A percentile compares a stretch with the other conserved stretches of the same genome.
These are phyloP conservation scores for Megacollybia marginata DNA, from an alignment of 768 basidiomycete species.

Conservation along the genomic window DNA sequence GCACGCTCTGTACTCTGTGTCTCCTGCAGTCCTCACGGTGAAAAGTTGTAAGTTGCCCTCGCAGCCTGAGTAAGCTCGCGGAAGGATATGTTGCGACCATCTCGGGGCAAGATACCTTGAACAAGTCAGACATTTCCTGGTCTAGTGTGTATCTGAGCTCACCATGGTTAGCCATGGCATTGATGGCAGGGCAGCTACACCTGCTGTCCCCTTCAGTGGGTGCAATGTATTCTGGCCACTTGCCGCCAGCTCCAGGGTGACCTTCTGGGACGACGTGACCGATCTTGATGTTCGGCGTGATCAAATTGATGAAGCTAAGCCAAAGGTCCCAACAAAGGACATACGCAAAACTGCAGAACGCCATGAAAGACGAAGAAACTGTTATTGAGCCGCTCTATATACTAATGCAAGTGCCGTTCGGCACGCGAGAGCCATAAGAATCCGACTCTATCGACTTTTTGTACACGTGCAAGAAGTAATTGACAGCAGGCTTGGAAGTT, in stretches of 20 bases:
- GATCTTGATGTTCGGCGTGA: conserved; percentile 38
- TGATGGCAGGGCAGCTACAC: conserved; percentile 67
- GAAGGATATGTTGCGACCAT: conserved; percentile 66
- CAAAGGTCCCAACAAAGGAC: conserved; percentile 45
- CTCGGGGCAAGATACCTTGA: conserved; percentile 56
- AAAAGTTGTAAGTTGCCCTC: conserved; percentile 54
- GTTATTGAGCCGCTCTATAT: background rate
- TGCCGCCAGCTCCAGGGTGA: conserved; percentile 47
- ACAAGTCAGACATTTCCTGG: conserved; percentile 27
- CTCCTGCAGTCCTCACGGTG: no score
- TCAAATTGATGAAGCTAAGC: conserved; percentile 43
- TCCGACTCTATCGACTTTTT: no score
- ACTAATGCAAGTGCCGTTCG: no score
- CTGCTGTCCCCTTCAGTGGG: conserved; percentile 61
- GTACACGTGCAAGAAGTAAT: no score
- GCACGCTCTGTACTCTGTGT: background rate
- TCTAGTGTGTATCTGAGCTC: conserved; percentile 19
- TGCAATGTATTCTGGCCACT: conserved; percentile 62
- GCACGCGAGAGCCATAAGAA: no score
- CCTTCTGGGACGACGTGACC: conserved; percentile 53
- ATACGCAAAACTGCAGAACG: conserved; percentile 15
- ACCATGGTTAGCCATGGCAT: conserved; percentile 85
- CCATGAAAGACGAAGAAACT: background rate
- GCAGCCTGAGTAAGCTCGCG: conserved; percentile 34
- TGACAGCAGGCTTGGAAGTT: background rate